phyloP scores from a whole-genome alignment of 2,329 filamentous ascomycete genomes.

The Plectosphaerella cucumerina region DNA sequence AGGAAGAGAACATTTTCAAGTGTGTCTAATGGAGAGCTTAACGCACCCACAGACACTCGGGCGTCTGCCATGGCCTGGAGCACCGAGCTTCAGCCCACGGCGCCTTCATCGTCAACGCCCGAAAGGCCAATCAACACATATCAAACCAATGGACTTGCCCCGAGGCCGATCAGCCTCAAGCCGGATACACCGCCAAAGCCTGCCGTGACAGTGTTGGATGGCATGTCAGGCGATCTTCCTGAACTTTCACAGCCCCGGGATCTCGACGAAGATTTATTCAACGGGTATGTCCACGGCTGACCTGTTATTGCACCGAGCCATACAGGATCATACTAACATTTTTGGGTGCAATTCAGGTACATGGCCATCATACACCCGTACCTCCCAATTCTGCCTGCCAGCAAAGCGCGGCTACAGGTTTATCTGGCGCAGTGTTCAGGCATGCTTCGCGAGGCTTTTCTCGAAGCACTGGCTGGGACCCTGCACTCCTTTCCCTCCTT shows the following conservation, averaged over 20 bases:
- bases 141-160: conserved; percentile 38
- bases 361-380: conserved; percentile 61
- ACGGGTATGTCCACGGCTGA: conserved; percentile 30
- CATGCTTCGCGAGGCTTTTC: conserved; percentile 58
- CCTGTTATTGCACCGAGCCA: too few relatives aligned
- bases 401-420: conserved; percentile 49
- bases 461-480: conserved; percentile 56
- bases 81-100: conserved; percentile 24
- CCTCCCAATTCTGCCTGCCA: conserved; percentile 61
- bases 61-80: conserved; percentile 33
- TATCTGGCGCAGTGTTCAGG: conserved; percentile 53
- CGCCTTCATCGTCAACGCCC: conserved; percentile 34
- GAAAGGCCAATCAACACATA: conserved; percentile 24
- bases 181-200: conserved; percentile 30
- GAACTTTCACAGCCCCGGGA: conserved; percentile 28
- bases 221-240: conserved; percentile 27
- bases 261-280: conserved; percentile 40
- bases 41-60: conserved; percentile 33
- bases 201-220: conserved; percentile 25
- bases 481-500: conserved; percentile 45
- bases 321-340: neutral
- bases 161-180: conserved; percentile 37
- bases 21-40: conserved; percentile 31
- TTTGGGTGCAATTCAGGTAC: conserved; percentile 41
- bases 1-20: conserved; percentile 31